phyloP scores from a whole-genome alignment of 2,329 filamentous ascomycete genomes.

The Rhinocladiella mackenziei region DNA sequence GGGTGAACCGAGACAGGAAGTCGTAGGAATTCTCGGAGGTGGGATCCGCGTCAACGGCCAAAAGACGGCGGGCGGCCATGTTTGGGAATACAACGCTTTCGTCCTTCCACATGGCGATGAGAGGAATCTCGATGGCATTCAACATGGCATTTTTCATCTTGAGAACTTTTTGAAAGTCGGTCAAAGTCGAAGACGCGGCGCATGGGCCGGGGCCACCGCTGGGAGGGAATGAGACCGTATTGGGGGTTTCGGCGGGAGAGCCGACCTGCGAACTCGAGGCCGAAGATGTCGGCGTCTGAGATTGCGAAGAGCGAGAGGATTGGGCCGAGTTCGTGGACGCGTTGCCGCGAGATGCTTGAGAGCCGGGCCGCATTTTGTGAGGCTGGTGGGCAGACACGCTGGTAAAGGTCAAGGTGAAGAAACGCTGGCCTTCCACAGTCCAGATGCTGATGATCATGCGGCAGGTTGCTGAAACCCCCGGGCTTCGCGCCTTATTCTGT shows the following conservation, averaged over 20 bases:
- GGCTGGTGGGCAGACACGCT: conserved; percentile 44
- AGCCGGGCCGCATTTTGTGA: conserved; percentile 29
- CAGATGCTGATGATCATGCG: conserved; percentile 76
- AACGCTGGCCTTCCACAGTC: conserved; percentile 63
- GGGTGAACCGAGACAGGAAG: conserved; percentile 56
- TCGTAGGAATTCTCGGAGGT: conserved; percentile 49
- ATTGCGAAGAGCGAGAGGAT: conserved; percentile 23
- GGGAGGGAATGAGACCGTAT: conserved; percentile 60
- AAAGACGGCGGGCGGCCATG: conserved; percentile 56
- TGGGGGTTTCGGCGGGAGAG: conserved; percentile 52
- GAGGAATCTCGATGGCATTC: conserved; percentile 69
- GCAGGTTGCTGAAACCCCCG: conserved; percentile 52
- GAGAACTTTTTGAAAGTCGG: conserved; percentile 67
- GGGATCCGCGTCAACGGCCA: conserved; percentile 43
- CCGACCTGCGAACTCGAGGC: conserved; percentile 39
- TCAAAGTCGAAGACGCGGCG: conserved; percentile 55
- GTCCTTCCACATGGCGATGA: conserved; percentile 78
- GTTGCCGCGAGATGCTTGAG: conserved; percentile 11
- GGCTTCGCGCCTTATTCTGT: conserved; percentile 37
- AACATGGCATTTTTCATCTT: conserved; percentile 73
- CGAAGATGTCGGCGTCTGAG: conserved; percentile 30
- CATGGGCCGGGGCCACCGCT: conserved; percentile 60
- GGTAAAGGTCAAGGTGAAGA: conserved; percentile 73
- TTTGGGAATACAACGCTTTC: conserved; percentile 71
- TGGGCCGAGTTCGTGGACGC: conserved; percentile 20